A percentile compares a stretch with the other conserved stretches of the same genome.
Evolutionary conservation across 148 eudicot species (phyloP).

Genomic region (Fagopyrum homotropicum): DNA sequence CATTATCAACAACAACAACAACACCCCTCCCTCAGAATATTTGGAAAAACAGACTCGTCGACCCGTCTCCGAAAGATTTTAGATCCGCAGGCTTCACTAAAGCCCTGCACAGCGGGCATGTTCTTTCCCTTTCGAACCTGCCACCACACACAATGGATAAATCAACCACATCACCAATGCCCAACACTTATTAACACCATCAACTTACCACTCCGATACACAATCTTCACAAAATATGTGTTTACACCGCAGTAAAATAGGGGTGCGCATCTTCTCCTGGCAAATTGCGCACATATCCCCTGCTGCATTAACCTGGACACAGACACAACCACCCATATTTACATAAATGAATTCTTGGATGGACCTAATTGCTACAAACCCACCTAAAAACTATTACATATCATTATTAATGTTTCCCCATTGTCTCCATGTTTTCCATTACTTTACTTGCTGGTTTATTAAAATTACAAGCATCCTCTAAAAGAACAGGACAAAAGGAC

Average conservation of each 20-base stretch:
- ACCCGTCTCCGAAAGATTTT: constrained; percentile 73
- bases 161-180: no score
- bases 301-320: constrained; percentile 62
- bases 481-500: background rate
- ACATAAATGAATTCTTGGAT: background rate
- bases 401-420: no score
- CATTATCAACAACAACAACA: background rate
- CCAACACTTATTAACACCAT: background rate
- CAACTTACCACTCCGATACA: constrained; percentile 81
- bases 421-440: no score
- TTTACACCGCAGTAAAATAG: constrained; percentile 76
- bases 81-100: constrained; percentile 83
- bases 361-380: no score
- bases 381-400: no score
- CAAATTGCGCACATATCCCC: constrained; percentile 95
- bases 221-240: constrained; percentile 93
- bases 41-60: constrained; percentile 72
- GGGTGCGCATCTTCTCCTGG: constrained; percentile 96
- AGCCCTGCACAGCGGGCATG: constrained; percentile 81
- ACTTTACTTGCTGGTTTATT: no score
- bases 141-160: background rate
- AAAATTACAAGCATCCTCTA: no score
- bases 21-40: constrained; percentile 34
- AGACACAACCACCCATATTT: background rate
- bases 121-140: constrained; percentile 91